Evolutionary conservation across 352 stramenopile species (phyloP).

Genomic region (Lagenidium sp.): DNA sequence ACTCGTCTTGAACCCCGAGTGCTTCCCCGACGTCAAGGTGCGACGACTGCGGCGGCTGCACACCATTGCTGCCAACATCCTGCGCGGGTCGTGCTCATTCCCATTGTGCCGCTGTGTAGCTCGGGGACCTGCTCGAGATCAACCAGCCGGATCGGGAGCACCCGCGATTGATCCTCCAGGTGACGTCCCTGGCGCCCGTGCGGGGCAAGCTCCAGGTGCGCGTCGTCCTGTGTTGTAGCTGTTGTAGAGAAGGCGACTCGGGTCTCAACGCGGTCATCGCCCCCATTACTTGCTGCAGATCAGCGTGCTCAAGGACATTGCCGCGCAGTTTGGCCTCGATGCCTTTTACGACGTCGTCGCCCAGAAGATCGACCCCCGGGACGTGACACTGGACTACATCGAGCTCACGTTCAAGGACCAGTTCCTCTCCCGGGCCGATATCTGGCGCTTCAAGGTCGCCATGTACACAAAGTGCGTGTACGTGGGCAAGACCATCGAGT

Average conservation of each 20-base stretch:
- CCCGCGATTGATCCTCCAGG: conserved; percentile 51
- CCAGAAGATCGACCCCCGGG: conserved; percentile 38
- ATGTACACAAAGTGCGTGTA: conserved; percentile 72
- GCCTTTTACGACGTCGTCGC: conserved; percentile 45
- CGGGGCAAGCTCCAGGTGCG: conserved; percentile 54
- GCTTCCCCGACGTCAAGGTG: conserved; percentile 46
- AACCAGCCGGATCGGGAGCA: conserved; percentile 43
- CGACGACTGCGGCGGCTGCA: no score
- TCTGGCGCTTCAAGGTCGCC: conserved; percentile 85
- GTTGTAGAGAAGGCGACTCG: no score
- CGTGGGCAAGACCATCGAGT: conserved; percentile 58
- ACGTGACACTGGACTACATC: conserved; percentile 74
- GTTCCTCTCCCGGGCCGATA: conserved; percentile 85
- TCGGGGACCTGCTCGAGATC: conserved; percentile 56
- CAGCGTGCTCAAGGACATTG: conserved; percentile 68
- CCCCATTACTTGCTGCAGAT: conserved; percentile 27
- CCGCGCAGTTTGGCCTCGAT: conserved; percentile 64
- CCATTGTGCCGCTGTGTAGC: no score
- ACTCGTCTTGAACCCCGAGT: conserved; percentile 68
- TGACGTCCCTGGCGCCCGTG: conserved; percentile 50
- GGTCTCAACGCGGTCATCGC: no score
- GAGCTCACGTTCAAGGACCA: conserved; percentile 88
- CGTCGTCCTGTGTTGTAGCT: no score
- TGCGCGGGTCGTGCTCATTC: no score
- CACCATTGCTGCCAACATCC: no score